These are phyloP conservation scores for Pogostemon cablin DNA, from an alignment of 257 asterid genomes.

Conservation along the genomic window DNA sequence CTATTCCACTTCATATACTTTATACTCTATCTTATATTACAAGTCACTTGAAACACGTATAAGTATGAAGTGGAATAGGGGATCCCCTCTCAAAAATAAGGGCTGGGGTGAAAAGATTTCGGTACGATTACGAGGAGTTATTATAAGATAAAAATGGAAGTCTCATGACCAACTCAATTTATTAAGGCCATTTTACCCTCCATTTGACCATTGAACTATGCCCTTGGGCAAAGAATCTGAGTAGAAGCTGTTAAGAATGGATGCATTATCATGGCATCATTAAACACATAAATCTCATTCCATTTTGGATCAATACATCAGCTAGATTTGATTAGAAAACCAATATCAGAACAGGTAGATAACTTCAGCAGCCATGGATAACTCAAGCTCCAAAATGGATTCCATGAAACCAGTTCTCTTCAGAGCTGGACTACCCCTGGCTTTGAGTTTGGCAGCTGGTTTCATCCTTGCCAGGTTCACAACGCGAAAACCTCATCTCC, in stretches of 20 bases:
- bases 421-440: slow-evolving; percentile 68
- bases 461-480: slow-evolving; percentile 44
- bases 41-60: too few relatives aligned
- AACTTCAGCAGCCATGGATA: slow-evolving; percentile 40
- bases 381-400: slow-evolving; percentile 48
- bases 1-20: too few relatives aligned
- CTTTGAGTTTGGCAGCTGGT: slow-evolving; percentile 53
- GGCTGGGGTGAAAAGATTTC: too few relatives aligned
- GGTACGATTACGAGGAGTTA: too few relatives aligned
- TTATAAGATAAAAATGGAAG: too few relatives aligned
- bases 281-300: slow-evolving; percentile 14
- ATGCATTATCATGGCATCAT: slow-evolving; percentile 15
- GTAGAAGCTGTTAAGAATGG: slow-evolving; percentile 26
- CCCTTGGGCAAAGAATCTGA: slow-evolving; percentile 45
- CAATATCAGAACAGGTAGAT: not conserved
- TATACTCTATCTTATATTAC: too few relatives aligned
- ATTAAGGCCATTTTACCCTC: too few relatives aligned
- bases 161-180: too few relatives aligned
- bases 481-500: slow-evolving; percentile 28
- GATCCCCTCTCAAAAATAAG: too few relatives aligned
- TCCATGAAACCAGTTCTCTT: slow-evolving; percentile 46
- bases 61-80: too few relatives aligned
- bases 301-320: not conserved
- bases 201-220: too few relatives aligned
- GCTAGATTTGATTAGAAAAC: slow-evolving; percentile 27